Evolutionary conservation across 139 green algal species (phyloP), one percentile per base, ranked within the genome.

Genomic region (Chlorella sorokiniana): DNA sequence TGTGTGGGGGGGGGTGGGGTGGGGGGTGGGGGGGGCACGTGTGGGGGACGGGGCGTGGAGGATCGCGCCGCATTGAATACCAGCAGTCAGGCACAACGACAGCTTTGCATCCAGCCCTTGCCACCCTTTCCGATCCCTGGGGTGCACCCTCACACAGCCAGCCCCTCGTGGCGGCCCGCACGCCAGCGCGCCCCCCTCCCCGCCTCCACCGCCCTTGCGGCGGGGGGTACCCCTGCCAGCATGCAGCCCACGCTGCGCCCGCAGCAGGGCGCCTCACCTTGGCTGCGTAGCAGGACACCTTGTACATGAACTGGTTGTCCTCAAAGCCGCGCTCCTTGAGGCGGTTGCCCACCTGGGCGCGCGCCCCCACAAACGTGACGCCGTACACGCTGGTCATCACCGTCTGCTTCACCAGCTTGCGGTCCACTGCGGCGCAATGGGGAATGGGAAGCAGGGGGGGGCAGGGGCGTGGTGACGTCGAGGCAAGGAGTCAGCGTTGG

Each of bases 401-500:
- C n/a, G 96, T 99, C 89, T 99, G 96, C 87, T 99, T 99, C 38
- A 99, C 96, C 40, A 99, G 89, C 91, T 99, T 99, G 37, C 96
- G 92, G 83, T 99, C 92, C 1, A 99, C 89, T 44, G 90, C 70
- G n/a, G 85, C 80, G 8, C 44, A 89, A 16, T 23, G 45, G 27
- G 5, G 51, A 73, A 42, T 68, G 69, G 38, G 59, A 44, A 37
- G 59, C 14, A 48, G 38, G 76, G 79, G 71, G 64, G 85, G 10
- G 31, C 69, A 1, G 72, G 76, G 20, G 45, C 33, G 59, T 40
- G 25, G n/a, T 29, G 33, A 6, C 18, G 56, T 33, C 56, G 56
- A 65, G 56, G n/a, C 16, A 16, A 16, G 48, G 16, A 56, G 14
- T 11, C 48, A 16, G 16, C 48, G 48, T 56, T 56, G 48, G 16